Conservation (phyloP, 2,329 filamentous ascomycete genomes). For the Trichophyton equinum region DNA sequence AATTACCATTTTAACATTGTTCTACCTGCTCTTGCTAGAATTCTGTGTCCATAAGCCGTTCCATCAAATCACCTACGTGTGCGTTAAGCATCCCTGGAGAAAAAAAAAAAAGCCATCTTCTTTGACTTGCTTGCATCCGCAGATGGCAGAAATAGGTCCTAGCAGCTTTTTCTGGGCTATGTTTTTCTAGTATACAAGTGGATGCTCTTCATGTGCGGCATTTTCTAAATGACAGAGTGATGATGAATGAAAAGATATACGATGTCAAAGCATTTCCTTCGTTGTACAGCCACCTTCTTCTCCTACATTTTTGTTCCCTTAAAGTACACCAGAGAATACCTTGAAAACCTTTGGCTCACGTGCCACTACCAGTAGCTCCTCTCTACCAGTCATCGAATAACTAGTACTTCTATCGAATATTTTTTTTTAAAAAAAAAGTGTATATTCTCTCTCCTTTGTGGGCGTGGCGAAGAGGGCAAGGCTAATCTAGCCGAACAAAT, state of each 20-base stretch:
- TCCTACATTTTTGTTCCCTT: background rate
- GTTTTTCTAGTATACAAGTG: background rate
- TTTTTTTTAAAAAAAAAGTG: background rate
- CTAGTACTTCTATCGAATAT: no score
- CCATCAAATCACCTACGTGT: background rate
- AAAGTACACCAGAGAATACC: background rate
- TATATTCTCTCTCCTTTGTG: background rate
- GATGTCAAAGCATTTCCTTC: background rate
- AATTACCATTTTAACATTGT: background rate
- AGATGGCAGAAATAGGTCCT: background rate
- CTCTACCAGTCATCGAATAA: no score
- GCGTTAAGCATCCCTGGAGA: background rate
- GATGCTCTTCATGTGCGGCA: background rate
- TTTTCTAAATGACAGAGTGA: background rate
- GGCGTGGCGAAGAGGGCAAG: background rate
- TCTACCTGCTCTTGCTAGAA: conserved; percentile 3
- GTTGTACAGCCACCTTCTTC: background rate
- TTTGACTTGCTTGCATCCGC: background rate
- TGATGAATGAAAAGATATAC: conserved; percentile 4
- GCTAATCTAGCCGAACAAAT: background rate
- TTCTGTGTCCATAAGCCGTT: background rate
- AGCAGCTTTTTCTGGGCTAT: background rate
- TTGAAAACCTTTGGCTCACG: background rate
- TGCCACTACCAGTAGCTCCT: background rate
- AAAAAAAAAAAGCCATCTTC: background rate